Base-by-base conservation (phyloP, 2,329 filamentous ascomycete species). In the Drechslerella dactyloides region DNA sequence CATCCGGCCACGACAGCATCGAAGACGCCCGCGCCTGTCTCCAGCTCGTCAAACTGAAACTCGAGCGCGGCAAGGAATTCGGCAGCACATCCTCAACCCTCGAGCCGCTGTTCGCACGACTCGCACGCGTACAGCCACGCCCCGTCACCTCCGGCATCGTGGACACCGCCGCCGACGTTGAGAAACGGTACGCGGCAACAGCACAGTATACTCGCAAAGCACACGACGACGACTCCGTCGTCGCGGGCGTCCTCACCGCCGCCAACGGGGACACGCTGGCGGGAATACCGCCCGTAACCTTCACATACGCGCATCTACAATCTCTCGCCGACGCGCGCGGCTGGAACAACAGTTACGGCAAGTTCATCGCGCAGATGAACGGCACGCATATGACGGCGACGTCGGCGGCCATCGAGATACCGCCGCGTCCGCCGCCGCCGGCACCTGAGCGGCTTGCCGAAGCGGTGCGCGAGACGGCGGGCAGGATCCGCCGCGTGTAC, bases 1-100 rank as follows among this genome's bases (percentile, higher is more conserved):
- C 84, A 15, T 78, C 78, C 15, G 94, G 94, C 15, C 94, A 99
- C 78, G 89, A 97, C 82, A 94, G 90, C 68, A 85, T 96, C 74
- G 94, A 99, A 80, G 94, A 99, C 79, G 92, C 94, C 13, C 88
- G 85, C 74, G 92, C 94, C 1, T 96, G 92, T 74, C 87, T 99
- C 13, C 93, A 97, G 77, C 87, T 99, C 1, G 87, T 97, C 53
- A 96, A 94, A 80, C 89, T 93, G 78, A 99, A 99, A 79, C 97
- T 93, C 79, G 93, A 97, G 79, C 94, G 90, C 80, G 94, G 94
- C 44, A 90, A 90, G 74, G 81, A 83, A 23, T 99, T 93, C 90
- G 94, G 91, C 37, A 89, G 89, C 0, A 86, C 86, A 55, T 91
- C 96, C 48, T 84, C 87, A 1, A 88, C 87, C 51, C 88, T 87